Evolutionary conservation across 768 basidiomycete species (phyloP), one percentile per base, ranked within the genome.

Genomic region (Cyclocybe aegerita): DNA sequence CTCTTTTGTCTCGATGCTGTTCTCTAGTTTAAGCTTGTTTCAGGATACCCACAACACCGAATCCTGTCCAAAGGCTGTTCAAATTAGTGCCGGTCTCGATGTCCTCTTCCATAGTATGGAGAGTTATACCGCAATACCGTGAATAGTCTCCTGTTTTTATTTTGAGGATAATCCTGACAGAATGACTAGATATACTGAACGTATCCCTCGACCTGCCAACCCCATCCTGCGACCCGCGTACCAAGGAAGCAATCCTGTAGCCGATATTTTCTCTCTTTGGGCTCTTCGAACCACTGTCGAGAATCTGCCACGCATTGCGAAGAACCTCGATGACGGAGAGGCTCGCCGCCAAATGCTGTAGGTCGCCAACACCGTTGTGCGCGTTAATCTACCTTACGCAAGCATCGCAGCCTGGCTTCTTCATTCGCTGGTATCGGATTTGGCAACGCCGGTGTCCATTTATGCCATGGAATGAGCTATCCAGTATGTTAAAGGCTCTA

Each of bases 371-470:
- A 16, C 9, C n/a, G 30, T 9, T 40, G 43, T 12, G 4, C 14
- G 7, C 14, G 9, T 34, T 8, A 11, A 16, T n/a, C 32, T 42
- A 52, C 41, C 40, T 58, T 46, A 44, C 46, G 43, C 4, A 1
- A 36, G 14, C 15, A 43, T 39, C 32, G 14, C 56, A 94, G 93
- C 31, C 75, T 98, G 52, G 94, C 94, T 1, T 82, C 94, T 9
- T 93, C 93, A 9, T 94, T 96, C 53, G 95, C 95, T 55, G 95
- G 95, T 32, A 96, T 96, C 40, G 94, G 95, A 1, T 95, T 95
- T 58, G 93, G 93, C 31, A 94, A 93, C 61, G 93, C 94, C 8
- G 93, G 93, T 4, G 91, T 94, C 3, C 93, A 94, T 68, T 64
- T 95, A 45, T 93, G 90, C 58, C 92, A 93, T 59, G 92, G 91